Base-by-base conservation (phyloP, 179 eudicot genomes). In the Monotropa hypopitys region DNA sequence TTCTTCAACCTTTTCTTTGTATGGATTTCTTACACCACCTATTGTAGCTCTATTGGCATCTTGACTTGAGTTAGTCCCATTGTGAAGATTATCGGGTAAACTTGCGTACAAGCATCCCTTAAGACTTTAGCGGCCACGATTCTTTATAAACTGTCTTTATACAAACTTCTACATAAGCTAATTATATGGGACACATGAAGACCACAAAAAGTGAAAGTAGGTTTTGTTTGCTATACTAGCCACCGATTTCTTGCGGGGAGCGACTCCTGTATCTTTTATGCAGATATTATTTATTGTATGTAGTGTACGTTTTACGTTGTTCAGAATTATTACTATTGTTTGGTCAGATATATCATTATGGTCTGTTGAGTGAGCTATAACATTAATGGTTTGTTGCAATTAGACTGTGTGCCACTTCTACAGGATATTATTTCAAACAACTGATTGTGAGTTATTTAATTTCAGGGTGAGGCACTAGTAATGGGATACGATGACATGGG, bases 401-500 rank as follows among this genome's bases (percentile, higher is more conserved):
- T 75, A 42, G 65, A 23, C 18, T 62, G 1, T 32, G 40, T 9
- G 43, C 78, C 18, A 23, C 59, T 43, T 46, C 45, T 28, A 59
- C 43, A 7, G 6, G 20, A 43, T 42, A 28, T 62, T 57, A 15
- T 16, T 42, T 63, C 32, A 2, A 47, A n/a, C 33, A 32, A 35
- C 43, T 66, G 54, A 30, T 16, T 50, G 40, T 73, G 57, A 40
- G 8, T 66, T 33, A 30, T 38, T 66, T 81, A 13, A 73, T 87
- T 86, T 80, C 93, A 93, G 98, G 99, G 99, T 5, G 97, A 95
- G 77, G 97, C 99, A 62, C 82, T 95, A 43, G 98, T 95, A 63
- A 91, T 95, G 99, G 99, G 98, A 82, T 95, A 93, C 84, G 99
- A 93, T 83, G 94, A 91, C 75, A 93, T 95, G 99, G 97, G 98